Conservation (phyloP, 495 filamentous ascomycete genomes). For the Lasiosphaeria ovina region DNA sequence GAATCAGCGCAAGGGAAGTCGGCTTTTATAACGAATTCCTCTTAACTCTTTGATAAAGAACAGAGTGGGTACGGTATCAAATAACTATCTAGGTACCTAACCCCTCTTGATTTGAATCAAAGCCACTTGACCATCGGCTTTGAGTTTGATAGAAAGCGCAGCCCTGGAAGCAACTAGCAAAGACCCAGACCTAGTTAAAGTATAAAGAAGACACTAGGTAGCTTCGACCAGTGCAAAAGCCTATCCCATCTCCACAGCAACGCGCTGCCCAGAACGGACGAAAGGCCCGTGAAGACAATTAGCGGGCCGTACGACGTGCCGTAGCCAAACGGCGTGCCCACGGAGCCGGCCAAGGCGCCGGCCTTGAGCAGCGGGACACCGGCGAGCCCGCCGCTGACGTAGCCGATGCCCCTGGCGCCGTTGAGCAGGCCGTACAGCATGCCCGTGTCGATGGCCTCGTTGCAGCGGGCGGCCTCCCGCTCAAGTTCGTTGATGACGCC, state of each 20-base stretch:
- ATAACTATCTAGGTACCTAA: too few species aligned
- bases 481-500: constrained; percentile 7
- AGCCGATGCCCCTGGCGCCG: constrained; percentile 7
- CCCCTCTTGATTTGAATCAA: too few species aligned
- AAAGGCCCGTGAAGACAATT: constrained; percentile 7
- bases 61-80: too few species aligned
- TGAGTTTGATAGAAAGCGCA: too few species aligned
- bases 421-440: constrained; percentile 10
- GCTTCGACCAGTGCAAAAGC: background rate
- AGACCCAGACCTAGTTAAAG: too few species aligned
- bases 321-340: constrained; percentile 4
- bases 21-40: too few species aligned
- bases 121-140: too few species aligned
- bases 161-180: too few species aligned
- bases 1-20: too few species aligned
- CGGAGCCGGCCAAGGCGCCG: background rate
- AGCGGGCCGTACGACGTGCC: constrained; percentile 10
- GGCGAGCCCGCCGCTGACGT: constrained; percentile 5
- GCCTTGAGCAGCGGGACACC: constrained; percentile 9
- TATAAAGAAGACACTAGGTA: background rate
- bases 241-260: constrained; percentile 4
- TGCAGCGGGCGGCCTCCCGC: constrained; percentile 4
- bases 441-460: constrained; percentile 10
- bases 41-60: too few species aligned
- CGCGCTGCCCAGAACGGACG: constrained; percentile 2